Base-by-base conservation (phyloP, 208 protist genomes). In the Acanthamoeba castellanii region DNA sequence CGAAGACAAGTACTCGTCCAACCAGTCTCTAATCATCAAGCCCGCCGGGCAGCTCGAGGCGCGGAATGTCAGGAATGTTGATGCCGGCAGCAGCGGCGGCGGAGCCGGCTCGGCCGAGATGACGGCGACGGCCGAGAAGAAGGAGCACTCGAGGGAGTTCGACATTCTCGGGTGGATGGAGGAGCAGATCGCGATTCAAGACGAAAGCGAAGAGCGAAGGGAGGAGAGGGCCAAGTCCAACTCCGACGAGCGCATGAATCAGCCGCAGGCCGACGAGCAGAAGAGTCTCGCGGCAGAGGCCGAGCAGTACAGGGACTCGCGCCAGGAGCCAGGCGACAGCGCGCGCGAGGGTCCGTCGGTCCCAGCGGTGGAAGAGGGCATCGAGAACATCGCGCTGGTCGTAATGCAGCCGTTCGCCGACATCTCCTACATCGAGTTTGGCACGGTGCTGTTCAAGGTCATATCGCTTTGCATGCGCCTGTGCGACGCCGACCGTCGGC, bases 341-440 rank as follows among this genome's bases (percentile, higher is more conserved):
- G 59, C 1, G 25, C 22, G 59, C 14, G 61, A 68, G 61, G 8
- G 6, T 68, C 30, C 30, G 6, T 74, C 66, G 11, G 66, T 42
- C n/a, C n/a, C 32, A 37, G 66, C 66, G 32, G 66, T 37, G 0
- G 32, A 74, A 2, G 14, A 74, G 13, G 66, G 37, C 1, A 74
- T 74, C 27, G 66, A 74, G 30, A 32, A 37, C 66, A 74, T 74
- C 30, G 66, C 32, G 66, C 18, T 37, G 27, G 27, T 84, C 9
- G 74, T 16, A 20, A 52, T n/a, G 74, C 9, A n/a, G 25, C 42
- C 74, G 8, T 55, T 84, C 42, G 74, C 13, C 27, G 42, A 84
- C 25, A n/a, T 84, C 9, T 84, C 74, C 74, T 84, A 84, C 74
- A 42, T 84, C 74, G 42, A 84, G 16, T 84, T 84, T 55, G 74